phyloP scores from a whole-genome alignment of 306 rosid genomes.

The Cucurbita moschata region DNA sequence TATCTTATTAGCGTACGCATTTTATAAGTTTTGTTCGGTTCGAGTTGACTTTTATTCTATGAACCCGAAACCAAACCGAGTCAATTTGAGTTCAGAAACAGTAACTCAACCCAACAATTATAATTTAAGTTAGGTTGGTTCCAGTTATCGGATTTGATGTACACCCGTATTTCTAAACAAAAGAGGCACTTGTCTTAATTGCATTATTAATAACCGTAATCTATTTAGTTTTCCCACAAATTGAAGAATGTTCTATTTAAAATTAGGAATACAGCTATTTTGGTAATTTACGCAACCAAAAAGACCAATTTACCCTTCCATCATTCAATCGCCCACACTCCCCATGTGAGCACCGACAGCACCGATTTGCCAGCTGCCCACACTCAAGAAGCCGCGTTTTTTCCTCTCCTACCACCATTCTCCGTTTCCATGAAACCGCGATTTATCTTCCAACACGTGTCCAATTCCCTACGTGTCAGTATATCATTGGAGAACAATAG shows the following conservation, averaged over 20 bases:
- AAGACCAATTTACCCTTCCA: not conserved
- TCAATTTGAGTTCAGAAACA: too few species aligned
- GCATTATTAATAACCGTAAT: not conserved
- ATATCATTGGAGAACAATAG: too few species aligned
- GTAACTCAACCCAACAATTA: too few species aligned
- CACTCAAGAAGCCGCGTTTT: not conserved
- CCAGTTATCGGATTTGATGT: too few species aligned
- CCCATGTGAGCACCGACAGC: conserved; percentile 6
- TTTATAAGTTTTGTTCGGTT: too few species aligned
- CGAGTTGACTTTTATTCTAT: too few species aligned
- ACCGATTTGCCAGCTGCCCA: conserved; percentile 4
- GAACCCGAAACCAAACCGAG: too few species aligned
- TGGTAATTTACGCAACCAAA: not conserved
- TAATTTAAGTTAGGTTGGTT: too few species aligned
- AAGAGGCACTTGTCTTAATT: not conserved
- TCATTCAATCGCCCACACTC: not conserved
- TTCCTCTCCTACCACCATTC: not conserved
- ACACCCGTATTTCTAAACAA: too few species aligned
- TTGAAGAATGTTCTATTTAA: not conserved
- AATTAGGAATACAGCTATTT: not conserved
- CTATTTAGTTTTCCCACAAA: not conserved
- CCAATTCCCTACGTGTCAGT: not conserved
- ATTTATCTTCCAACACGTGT: not conserved
- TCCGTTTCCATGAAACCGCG: not conserved
- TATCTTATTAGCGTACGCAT: too few species aligned